Evolutionary conservation across 169 alveolate species (phyloP).

Genomic region (Blepharisma undulans): DNA sequence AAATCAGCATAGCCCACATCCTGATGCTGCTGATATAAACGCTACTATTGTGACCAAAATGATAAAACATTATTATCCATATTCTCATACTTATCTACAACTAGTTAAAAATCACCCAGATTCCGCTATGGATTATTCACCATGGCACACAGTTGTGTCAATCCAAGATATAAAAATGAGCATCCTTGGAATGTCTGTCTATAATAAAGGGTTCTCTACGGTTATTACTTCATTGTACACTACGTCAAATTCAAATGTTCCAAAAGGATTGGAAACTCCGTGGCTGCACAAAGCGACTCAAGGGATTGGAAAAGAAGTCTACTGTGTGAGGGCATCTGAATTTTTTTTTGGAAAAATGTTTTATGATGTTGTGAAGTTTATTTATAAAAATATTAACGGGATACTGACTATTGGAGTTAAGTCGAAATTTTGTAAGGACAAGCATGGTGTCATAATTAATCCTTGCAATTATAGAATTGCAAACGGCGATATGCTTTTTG

Average conservation of each 20-base stretch:
- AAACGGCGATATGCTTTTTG: slow-evolving; percentile 18
- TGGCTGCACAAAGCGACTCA: neutral
- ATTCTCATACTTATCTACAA: slow-evolving; percentile 8
- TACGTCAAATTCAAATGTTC: neutral
- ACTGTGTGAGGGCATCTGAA: slow-evolving; percentile 13
- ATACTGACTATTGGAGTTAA: slow-evolving; percentile 26
- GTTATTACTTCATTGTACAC: slow-evolving; percentile 12
- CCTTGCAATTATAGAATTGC: neutral
- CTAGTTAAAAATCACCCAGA: neutral
- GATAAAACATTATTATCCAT: slow-evolving; percentile 28
- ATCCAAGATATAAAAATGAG: slow-evolving; percentile 14
- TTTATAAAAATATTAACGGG: slow-evolving; percentile 1
- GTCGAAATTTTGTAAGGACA: neutral
- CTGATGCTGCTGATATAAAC: neutral
- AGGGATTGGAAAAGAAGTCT: slow-evolving; percentile 28
- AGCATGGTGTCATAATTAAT: neutral
- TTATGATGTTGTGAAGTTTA: neutral
- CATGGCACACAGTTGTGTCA: slow-evolving; percentile 25
- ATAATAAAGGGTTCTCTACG: slow-evolving; percentile 35
- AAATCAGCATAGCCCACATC: neutral
- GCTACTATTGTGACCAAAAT: slow-evolving; percentile 24
- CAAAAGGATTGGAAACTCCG: neutral
- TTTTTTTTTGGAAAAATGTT: slow-evolving; percentile 19
- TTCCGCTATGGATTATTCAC: neutral
- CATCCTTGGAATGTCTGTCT: slow-evolving; percentile 8